Conservation (phyloP, 2,329 filamentous ascomycete genomes). For the Colletotrichum nymphaeae region DNA sequence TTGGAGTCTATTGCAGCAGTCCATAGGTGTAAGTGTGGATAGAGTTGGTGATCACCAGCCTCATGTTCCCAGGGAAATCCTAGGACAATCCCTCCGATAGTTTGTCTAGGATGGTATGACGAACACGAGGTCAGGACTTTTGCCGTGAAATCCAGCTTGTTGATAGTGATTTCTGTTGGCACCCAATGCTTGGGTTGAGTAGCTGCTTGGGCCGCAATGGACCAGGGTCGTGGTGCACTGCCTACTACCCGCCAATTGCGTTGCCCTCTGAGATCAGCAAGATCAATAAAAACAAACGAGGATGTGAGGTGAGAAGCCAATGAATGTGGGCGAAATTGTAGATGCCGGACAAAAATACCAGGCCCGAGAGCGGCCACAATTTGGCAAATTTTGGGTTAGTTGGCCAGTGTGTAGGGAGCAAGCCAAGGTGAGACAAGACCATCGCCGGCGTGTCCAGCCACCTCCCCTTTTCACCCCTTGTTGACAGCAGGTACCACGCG, state of each 20-base stretch:
- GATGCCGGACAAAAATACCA: slow-evolving; percentile 22
- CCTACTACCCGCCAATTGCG: slow-evolving; percentile 16
- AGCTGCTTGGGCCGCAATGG: slow-evolving; percentile 28
- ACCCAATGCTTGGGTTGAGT: slow-evolving; percentile 28
- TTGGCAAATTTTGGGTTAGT: slow-evolving; percentile 7
- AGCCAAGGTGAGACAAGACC: slow-evolving; percentile 31
- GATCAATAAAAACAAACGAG: slow-evolving; percentile 38
- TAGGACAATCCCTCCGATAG: neutral
- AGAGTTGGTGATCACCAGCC: neutral
- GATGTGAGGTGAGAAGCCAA: slow-evolving; percentile 24
- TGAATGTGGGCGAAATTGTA: slow-evolving; percentile 20
- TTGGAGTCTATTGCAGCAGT: neutral
- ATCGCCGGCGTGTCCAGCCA: slow-evolving; percentile 20
- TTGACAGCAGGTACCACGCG: neutral
- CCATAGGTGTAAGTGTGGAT: neutral
- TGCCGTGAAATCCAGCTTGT: slow-evolving; percentile 8
- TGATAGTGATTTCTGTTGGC: slow-evolving; percentile 20
- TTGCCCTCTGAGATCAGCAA: slow-evolving; percentile 41
- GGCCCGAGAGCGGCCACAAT: slow-evolving; percentile 14
- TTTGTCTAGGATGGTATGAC: slow-evolving; percentile 1
- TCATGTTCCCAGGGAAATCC: neutral
- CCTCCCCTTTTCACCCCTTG: slow-evolving; percentile 9
- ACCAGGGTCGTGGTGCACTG: slow-evolving; percentile 22
- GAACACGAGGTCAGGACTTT: slow-evolving; percentile 20
- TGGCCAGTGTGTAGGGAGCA: slow-evolving; percentile 20